A percentile compares a stretch with the other conserved stretches of the same genome.
Conservation (phyloP, 345 rosid genomes). For the Arabidopsis suecica region DNA sequence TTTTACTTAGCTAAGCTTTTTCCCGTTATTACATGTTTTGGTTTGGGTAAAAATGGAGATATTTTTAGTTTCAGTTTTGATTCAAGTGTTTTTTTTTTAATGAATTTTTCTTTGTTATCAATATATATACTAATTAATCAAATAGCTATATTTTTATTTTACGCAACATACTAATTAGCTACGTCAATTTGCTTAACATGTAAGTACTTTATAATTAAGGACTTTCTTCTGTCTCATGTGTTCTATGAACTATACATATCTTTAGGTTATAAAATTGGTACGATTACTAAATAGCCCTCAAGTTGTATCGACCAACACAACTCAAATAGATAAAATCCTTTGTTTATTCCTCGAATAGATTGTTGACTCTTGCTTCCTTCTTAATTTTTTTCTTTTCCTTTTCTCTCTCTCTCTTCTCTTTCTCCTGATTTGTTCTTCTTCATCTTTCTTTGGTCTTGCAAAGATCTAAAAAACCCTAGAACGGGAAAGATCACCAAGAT, state of each 20-base stretch:
- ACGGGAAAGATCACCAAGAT: constrained; percentile 22
- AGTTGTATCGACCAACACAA: constrained; percentile 11
- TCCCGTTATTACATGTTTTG: no score
- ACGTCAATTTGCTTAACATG: constrained; percentile 1
- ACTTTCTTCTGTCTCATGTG: not conserved
- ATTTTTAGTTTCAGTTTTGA: not conserved
- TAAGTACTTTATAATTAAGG: not conserved
- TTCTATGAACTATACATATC: not conserved
- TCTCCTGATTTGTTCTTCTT: constrained; percentile 34
- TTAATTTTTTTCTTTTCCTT: no score
- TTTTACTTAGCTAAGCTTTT: no score
- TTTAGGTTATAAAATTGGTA: constrained; percentile 13
- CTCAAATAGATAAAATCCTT: constrained; percentile 10
- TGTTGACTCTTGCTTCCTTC: constrained; percentile 24
- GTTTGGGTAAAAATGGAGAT: not conserved
- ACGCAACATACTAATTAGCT: not conserved
- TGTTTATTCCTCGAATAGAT: constrained; percentile 35
- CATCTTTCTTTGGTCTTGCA: constrained; percentile 28
- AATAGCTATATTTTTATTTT: not conserved
- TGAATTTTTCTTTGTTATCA: not conserved
- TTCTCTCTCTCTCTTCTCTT: constrained; percentile 16
- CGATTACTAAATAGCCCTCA: constrained; percentile 31
- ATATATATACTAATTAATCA: not conserved
- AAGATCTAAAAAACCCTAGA: constrained; percentile 49
- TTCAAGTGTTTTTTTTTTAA: not conserved